Base-by-base conservation (phyloP, 2,329 filamentous ascomycete genomes). In the Mycogone perniciosa region DNA sequence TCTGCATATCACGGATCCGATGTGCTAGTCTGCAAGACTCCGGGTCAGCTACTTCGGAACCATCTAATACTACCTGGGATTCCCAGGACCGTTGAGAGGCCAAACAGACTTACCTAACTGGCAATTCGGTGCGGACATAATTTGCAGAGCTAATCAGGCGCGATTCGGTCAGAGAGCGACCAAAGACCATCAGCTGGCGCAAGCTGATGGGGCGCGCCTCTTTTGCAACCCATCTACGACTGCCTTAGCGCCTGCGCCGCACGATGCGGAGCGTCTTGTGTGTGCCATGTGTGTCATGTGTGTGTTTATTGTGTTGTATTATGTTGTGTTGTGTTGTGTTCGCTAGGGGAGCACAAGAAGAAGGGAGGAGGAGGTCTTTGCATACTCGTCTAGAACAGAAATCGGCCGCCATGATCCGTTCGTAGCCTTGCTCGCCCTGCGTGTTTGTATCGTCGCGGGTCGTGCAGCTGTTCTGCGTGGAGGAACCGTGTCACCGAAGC, bases 161-260 rank as follows among this genome's bases (percentile, higher is more conserved):
- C 46, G 84, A 79, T 71, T 97, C 91, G 44, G 91, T 96, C 65
- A 99, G 73, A 26, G 91, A 95, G 44, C 93, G 86, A 31, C 93
- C 93, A 70, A 97, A 99, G 62, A 97, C 95, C 73, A 95, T 97
- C 62, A 99, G 80, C 71, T 97, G 93, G 52, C 93, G 87, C 61
- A 99, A 74, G 71, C 89, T 96, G 65, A 99, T 96, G n/a, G 93
- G 93, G 47, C 90, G 82, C 44, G 91, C 91, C 66, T 96, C 89
- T 62, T 86, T 88, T 56, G 88, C 85, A 47, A 96, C 92, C 90
- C 91, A 97, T 76, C 90, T 95, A 60, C 40, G 52, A 39, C 46
- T 35, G 20, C 39, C 30, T 52, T 50, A 53, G 51, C 46, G 34
- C 50, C 48, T 41, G 41, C 30, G 46, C 44, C 31, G 31, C n/a